Evolutionary conservation across 2,329 filamentous ascomycete species (phyloP), one percentile per base, ranked within the genome.

Genomic region (Venturia nashicola): DNA sequence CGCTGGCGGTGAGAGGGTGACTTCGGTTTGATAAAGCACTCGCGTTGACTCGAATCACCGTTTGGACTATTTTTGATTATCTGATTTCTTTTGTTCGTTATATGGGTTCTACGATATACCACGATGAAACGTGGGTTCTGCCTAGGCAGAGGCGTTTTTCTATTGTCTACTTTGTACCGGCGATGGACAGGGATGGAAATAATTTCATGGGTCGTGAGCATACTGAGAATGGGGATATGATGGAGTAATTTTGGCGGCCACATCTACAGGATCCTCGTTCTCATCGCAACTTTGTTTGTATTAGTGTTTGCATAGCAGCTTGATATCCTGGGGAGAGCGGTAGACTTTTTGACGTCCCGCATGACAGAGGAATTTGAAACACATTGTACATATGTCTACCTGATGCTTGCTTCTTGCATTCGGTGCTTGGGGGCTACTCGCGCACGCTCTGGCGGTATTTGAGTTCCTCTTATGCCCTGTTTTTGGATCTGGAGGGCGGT

Each of bases 241-340:
- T 48, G 51, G 51, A 36, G 51, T 57, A 57, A 57, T 57, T 57
- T 34, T 48, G 44, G 18, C 12, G 46, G 54, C 67, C 36, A 39
- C 11, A 5, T 39, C 5, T 1, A 11, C 11, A 27, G 6, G 36
- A 39, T 39, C 5, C 6, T 11, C 36, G 36, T 11, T 39, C 7
- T 39, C 36, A 5, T 11, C 6, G 36, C 6, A 8, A 11, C 6
- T 39, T 8, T 39, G 36, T 39, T 3, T 39, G 2, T 27, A 39
- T 1, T 39, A 39, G 6, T 39, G 36, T 39, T 11, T 39, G 36
- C 36, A 27, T 27, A 27, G 36, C 11, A 39, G 36, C 36, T 39
- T 39, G 36, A 39, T 39, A 39, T 8, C 36, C 36, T 39, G 6
- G 6, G 1, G 7, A 39, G 36, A 39, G 36, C 36, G 36, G 36